Percentiles rank a stretch among this genome's conserved stretches.
Evolutionary conservation across 2,329 filamentous ascomycete species (phyloP).

Genomic region (Colletotrichum higginsianum): DNA sequence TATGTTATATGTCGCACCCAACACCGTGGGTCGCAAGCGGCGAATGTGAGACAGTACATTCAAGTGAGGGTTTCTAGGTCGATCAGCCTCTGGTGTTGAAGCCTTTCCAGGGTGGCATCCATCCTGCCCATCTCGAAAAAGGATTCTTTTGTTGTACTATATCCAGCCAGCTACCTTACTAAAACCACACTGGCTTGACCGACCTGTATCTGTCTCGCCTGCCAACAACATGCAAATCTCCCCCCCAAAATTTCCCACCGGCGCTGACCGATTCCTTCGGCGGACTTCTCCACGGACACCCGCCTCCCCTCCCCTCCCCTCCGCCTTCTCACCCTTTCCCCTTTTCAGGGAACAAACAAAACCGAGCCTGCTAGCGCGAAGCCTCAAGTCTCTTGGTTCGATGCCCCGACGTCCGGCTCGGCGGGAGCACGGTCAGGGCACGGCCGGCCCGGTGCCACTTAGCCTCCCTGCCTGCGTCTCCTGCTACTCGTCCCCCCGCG

Average conservation of each 20-base stretch:
- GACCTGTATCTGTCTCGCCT: not conserved
- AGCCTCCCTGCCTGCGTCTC: conserved; percentile 37
- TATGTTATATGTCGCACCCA: not conserved
- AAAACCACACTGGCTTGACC: not conserved
- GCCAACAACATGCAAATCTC: not conserved
- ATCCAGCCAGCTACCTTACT: not conserved
- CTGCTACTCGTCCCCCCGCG: conserved; percentile 31
- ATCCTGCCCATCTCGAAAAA: not conserved
- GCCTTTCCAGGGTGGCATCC: not conserved
- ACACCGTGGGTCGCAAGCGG: conserved; percentile 7
- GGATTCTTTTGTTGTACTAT: not conserved
- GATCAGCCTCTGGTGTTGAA: not conserved
- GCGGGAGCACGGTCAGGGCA: conserved; percentile 42
- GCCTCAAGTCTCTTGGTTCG: conserved; percentile 22
- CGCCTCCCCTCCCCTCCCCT: not conserved
- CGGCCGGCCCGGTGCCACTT: conserved; percentile 40
- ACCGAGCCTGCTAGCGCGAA: conserved; percentile 18
- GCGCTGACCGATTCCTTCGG: not conserved
- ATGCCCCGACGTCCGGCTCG: conserved; percentile 35
- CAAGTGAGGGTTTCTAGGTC: not conserved
- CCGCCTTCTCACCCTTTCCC: not conserved
- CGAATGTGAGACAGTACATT: not conserved
- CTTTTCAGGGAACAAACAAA: not conserved
- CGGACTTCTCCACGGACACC: conserved; percentile 42
- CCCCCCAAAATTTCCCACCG: not conserved